Evolutionary conservation across 2,329 filamentous ascomycete genomes (phyloP).

Genomic region (Nemania sp.): DNA sequence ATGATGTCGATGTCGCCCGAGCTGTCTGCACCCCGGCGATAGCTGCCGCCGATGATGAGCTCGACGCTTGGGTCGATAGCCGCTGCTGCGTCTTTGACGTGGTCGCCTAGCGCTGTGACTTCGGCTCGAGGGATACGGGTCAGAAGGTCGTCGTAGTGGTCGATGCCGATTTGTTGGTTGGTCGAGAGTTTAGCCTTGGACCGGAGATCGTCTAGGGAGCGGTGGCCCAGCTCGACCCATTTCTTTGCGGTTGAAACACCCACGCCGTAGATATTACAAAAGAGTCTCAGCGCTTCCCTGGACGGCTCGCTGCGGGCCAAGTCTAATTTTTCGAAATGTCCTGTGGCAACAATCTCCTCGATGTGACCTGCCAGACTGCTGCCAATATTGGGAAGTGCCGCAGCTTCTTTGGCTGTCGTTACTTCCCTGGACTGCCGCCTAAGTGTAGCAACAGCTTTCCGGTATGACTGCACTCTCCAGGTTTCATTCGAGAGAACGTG

Average conservation of each 20-base stretch:
- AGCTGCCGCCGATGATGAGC: slow-evolving; percentile 80
- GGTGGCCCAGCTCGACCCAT: slow-evolving; percentile 77
- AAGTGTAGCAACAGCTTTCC: slow-evolving; percentile 74
- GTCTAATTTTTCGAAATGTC: slow-evolving; percentile 72
- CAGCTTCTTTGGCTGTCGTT: slow-evolving; percentile 69
- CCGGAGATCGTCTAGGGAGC: slow-evolving; percentile 71
- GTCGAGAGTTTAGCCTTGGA: slow-evolving; percentile 63
- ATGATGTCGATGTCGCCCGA: slow-evolving; percentile 87
- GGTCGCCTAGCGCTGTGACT: slow-evolving; percentile 67
- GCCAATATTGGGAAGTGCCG: slow-evolving; percentile 69
- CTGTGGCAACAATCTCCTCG: slow-evolving; percentile 81
- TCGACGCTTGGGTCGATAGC: slow-evolving; percentile 66
- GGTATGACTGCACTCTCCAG: slow-evolving; percentile 77
- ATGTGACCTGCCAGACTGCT: slow-evolving; percentile 78
- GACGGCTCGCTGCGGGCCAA: slow-evolving; percentile 67
- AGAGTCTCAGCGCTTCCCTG: slow-evolving; percentile 67
- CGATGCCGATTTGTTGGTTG: slow-evolving; percentile 75
- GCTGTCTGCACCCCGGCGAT: slow-evolving; percentile 73
- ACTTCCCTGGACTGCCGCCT: slow-evolving; percentile 67
- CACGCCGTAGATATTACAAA: slow-evolving; percentile 79
- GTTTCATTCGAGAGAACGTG: slow-evolving; percentile 75
- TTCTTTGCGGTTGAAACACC: slow-evolving; percentile 69
- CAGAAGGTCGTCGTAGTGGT: slow-evolving; percentile 79
- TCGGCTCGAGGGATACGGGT: slow-evolving; percentile 77
- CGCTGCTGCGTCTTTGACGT: slow-evolving; percentile 63